phyloP scores from a whole-genome alignment of 2,329 filamentous ascomycete genomes.

The Apiospora phragmitis region DNA sequence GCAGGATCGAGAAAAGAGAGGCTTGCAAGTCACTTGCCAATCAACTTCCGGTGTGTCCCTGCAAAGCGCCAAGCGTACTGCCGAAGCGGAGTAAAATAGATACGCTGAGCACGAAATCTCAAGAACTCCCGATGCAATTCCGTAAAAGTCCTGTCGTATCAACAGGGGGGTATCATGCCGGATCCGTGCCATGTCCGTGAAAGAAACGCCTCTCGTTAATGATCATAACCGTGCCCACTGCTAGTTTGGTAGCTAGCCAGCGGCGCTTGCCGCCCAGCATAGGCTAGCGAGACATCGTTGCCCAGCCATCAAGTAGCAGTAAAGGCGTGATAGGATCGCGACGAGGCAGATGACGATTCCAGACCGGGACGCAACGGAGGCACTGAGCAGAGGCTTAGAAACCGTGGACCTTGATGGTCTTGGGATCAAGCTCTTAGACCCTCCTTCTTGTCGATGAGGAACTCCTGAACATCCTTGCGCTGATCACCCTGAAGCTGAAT shows the following conservation, averaged over 20 bases:
- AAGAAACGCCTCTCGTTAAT: constrained; percentile 28
- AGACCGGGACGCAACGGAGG: constrained; percentile 17
- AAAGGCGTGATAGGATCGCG: constrained; percentile 19
- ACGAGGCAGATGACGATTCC: constrained; percentile 23
- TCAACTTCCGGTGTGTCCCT: constrained; percentile 17
- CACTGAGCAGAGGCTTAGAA: constrained; percentile 51
- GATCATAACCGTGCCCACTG: background rate
- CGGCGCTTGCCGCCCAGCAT: constrained; percentile 19
- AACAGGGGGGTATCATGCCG: constrained; percentile 34
- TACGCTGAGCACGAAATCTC: constrained; percentile 15
- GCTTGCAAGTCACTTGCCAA: constrained; percentile 19
- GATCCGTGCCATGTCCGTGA: constrained; percentile 30
- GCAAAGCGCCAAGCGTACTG: constrained; percentile 10
- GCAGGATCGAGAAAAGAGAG: constrained; percentile 28
- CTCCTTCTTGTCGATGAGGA: constrained; percentile 93
- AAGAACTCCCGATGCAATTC: constrained; percentile 18
- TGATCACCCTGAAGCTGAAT: constrained; percentile 99
- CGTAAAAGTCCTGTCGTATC: constrained; percentile 19
- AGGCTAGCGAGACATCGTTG: constrained; percentile 17
- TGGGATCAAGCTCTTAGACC: constrained; percentile 88
- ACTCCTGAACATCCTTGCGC: constrained; percentile 97
- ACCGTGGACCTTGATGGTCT: constrained; percentile 89
- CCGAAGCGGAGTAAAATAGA: background rate
- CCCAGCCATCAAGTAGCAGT: constrained; percentile 11
- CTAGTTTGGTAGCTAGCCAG: constrained; percentile 20